Base-by-base conservation (phyloP, 139 green algal genomes). In the Chlorella sp. region DNA sequence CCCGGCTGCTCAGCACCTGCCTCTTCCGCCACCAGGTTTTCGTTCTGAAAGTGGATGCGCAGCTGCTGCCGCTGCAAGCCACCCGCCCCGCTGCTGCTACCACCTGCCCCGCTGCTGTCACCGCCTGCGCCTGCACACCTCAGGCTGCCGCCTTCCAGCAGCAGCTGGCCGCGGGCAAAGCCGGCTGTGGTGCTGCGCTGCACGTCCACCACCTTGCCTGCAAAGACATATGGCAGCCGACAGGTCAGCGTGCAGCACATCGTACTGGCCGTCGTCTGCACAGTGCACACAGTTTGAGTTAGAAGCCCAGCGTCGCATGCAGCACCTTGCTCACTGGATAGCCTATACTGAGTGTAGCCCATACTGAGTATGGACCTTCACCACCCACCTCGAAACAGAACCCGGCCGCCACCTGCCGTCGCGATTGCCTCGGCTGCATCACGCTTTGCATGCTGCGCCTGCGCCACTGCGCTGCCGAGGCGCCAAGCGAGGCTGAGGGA, bases 401-500 rank as follows among this genome's bases (percentile, higher is more conserved):
- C 60, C 6, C 51, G 36, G 41, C 87, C 89, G 26, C 55, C 28
- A n/a, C 85, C 87, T 3, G 86, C 81, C 30, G n/a, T 44, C 38
- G 73, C 70, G 25, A 85, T 63, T 21, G 89, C 89, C 25, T 55
- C 81, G 2, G 88, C 69, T 23, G 89, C 72, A 26, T 92, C 87
- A 17, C 32, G 25, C 70, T 92, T 89, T 28, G 39, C 47, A 18
- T 30, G 28, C 4, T 51, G 76, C 17, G 89, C 84, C 2, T 1
- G 15, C 62, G 86, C 78, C 25, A 86, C 78, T 17, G 81, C 87
- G 13, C 70, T 44, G 16, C 87, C 89, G 26, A 92, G 36, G 18
- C 36, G 56, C 81, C 85, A 91, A 11, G 89, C 89, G 5, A 92
- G 68, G 85, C 82, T 87, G 18, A 92, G 56, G 20, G 87, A 86